Conservation (phyloP, 805 yeast species). For the Starmera dryadoides region DNA sequence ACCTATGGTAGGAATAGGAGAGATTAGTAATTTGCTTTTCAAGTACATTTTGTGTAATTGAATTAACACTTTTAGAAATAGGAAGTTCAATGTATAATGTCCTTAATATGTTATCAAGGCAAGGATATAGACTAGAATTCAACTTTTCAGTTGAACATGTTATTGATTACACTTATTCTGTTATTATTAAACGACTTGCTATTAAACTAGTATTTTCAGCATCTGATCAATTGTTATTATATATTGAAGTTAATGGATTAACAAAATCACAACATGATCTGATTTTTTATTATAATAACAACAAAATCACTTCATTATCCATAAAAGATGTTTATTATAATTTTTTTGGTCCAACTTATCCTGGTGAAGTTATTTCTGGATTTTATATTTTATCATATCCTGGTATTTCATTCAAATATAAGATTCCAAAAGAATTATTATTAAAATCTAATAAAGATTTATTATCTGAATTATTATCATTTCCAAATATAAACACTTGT, state of each 20-base stretch:
- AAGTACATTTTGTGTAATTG: background rate
- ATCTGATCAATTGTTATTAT: background rate
- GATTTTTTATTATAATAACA: conserved; percentile 22
- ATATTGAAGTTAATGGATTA: background rate
- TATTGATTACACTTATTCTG: background rate
- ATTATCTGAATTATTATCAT: conserved; percentile 1
- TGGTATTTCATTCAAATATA: conserved; percentile 47
- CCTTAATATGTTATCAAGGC: background rate
- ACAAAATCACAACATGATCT: background rate
- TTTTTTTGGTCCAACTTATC: conserved; percentile 57
- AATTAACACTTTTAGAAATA: background rate
- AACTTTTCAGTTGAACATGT: background rate
- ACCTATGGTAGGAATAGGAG: background rate
- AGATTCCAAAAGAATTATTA: conserved; percentile 1
- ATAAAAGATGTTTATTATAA: conserved; percentile 45
- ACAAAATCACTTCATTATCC: conserved; percentile 11
- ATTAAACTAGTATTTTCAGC: background rate
- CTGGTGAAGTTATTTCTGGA: conserved; percentile 32
- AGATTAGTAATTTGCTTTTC: no score
- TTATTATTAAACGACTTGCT: background rate
- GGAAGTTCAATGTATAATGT: background rate
- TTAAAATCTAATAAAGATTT: conserved; percentile 7
- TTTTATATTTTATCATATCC: conserved; percentile 39
- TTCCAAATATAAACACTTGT: conserved; percentile 6
- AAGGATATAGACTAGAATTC: background rate